phyloP scores from a whole-genome alignment of 768 basidiomycete species.

The Cubamyces lactineus region DNA sequence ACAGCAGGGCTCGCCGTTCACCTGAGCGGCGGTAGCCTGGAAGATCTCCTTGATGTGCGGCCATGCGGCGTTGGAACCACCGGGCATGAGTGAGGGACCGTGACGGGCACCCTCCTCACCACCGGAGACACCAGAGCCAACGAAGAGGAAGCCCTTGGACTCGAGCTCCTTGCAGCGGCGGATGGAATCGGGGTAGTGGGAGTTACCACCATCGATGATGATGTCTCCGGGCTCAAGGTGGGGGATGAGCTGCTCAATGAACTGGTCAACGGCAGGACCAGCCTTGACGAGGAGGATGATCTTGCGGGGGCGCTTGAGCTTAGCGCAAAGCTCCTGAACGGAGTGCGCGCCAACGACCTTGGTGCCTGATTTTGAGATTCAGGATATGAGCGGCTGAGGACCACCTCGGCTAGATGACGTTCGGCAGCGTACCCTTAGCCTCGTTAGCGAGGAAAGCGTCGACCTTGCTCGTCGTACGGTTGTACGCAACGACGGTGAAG shows the following conservation, averaged over 20 bases:
- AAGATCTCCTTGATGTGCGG: conserved; percentile 97
- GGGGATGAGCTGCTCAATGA: conserved; percentile 88
- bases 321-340: conserved; percentile 84
- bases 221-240: conserved; percentile 95
- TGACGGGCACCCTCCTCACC: conserved; percentile 98
- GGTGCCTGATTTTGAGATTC: conserved; percentile 61
- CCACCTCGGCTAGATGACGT: conserved; percentile 22
- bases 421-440: conserved; percentile 82
- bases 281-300: conserved; percentile 99
- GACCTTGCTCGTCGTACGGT: conserved; percentile 96
- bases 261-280: conserved; percentile 92
- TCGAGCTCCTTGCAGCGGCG: conserved; percentile 94
- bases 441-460: conserved; percentile 95
- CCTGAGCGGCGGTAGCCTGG: conserved; percentile 97
- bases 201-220: conserved; percentile 99
- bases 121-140: conserved; percentile 98
- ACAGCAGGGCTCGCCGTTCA: conserved; percentile 94
- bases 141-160: conserved; percentile 92
- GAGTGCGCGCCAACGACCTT: conserved; percentile 95
- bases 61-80: conserved; percentile 94
- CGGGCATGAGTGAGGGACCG: conserved; percentile 99
- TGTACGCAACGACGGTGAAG: conserved; percentile 95
- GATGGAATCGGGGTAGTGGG: conserved; percentile 97
- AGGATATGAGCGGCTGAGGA: conserved; percentile 28
- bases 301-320: conserved; percentile 95